Evolutionary conservation across 2,329 filamentous ascomycete species (phyloP).

Genomic region (Arthrobotrys pseudoclavata): DNA sequence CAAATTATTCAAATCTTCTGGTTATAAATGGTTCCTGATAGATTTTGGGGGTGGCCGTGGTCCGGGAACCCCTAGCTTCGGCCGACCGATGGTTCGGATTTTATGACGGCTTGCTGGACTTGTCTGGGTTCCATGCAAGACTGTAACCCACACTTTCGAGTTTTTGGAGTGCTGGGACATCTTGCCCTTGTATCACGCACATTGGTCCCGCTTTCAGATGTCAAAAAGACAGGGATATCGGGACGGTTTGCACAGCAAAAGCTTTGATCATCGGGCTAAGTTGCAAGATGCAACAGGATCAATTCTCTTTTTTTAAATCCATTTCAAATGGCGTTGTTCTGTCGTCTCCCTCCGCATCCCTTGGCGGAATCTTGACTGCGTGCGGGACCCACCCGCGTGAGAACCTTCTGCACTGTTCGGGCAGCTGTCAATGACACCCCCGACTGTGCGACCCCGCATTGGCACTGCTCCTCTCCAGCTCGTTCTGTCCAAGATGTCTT

Average conservation of each 20-base stretch:
- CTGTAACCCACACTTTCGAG: conserved; percentile 42
- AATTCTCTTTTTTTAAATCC: neutral
- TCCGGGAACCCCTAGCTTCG: conserved; percentile 54
- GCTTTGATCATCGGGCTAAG: conserved; percentile 30
- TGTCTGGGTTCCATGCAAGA: conserved; percentile 44
- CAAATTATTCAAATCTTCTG: conserved; percentile 42
- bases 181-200: conserved; percentile 14
- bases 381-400: conserved; percentile 31
- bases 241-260: conserved; percentile 22
- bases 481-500: conserved; percentile 20
- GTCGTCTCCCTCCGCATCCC: conserved; percentile 48
- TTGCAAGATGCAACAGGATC: conserved; percentile 2
- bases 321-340: conserved; percentile 48
- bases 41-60: conserved; percentile 13
- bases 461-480: conserved; percentile 19
- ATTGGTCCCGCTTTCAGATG: conserved; percentile 59
- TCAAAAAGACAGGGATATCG: conserved; percentile 52
- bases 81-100: conserved; percentile 42
- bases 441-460: conserved; percentile 48
- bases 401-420: conserved; percentile 35
- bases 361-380: conserved; percentile 39
- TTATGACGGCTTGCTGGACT: conserved; percentile 26
- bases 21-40: conserved; percentile 4
- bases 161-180: conserved; percentile 14
- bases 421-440: conserved; percentile 37